phyloP scores from a whole-genome alignment of 805 yeast genomes.

The Starmera pachycereana region DNA sequence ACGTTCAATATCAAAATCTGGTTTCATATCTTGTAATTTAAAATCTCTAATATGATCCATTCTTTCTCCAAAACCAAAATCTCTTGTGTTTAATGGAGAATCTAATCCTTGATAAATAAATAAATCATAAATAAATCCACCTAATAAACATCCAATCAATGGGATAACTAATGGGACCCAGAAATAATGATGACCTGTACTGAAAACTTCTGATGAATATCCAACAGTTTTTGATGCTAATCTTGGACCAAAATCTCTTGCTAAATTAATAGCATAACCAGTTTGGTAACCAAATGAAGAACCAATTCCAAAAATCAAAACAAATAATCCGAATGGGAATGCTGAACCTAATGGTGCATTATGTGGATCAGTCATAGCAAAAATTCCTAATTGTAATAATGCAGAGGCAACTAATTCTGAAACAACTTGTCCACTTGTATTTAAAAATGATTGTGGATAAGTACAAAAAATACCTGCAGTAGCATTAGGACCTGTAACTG shows the following conservation, averaged over 20 bases:
- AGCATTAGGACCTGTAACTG: conserved; percentile 19
- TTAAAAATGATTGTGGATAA: conserved; percentile 30
- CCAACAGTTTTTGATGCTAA: conserved; percentile 38
- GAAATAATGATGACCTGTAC: conserved; percentile 31
- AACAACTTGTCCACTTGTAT: conserved; percentile 33
- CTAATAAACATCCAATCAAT: conserved; percentile 33
- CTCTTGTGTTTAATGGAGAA: conserved; percentile 39
- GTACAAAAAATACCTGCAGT: conserved; percentile 38
- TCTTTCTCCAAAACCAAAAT: conserved; percentile 14
- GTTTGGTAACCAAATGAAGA: conserved; percentile 41
- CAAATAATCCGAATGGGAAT: conserved; percentile 37
- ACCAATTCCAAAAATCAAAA: conserved; percentile 35
- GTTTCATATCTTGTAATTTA: conserved; percentile 13
- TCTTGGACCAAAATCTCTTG: conserved; percentile 48
- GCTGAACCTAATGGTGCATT: conserved; percentile 34
- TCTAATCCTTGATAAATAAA: conserved; percentile 42
- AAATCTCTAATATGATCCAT: conserved; percentile 10
- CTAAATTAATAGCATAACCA: conserved; percentile 44
- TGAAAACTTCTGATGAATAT: conserved; percentile 30
- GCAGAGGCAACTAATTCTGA: conserved; percentile 38
- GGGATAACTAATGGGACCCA: conserved; percentile 49
- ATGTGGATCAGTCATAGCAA: conserved; percentile 41
- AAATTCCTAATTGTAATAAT: conserved; percentile 34
- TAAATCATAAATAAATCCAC: conserved; percentile 41
- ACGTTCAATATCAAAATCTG: conserved; percentile 11